phyloP scores from a whole-genome alignment of 1,139 yeast species.

The Keqinozyma sinolaborantium region DNA sequence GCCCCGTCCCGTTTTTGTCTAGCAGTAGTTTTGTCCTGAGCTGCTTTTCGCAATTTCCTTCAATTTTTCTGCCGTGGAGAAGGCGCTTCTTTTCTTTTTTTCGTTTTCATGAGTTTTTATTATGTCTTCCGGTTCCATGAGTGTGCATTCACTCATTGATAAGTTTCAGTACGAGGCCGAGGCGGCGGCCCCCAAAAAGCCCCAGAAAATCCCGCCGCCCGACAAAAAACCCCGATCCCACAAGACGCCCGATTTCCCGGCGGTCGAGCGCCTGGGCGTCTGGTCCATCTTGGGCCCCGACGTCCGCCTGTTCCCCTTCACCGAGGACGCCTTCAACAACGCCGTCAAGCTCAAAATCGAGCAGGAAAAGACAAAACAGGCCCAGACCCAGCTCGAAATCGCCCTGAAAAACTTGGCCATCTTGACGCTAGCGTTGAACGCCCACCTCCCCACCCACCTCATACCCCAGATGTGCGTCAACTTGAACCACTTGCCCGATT shows the following conservation, averaged over 20 bases:
- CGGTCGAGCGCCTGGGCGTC: slow-evolving; percentile 13
- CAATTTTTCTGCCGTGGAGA: too few species aligned
- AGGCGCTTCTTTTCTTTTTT: too few species aligned
- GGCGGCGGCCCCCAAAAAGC: too few species aligned
- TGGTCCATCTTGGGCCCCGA: slow-evolving; percentile 51
- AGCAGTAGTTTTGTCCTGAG: too few species aligned
- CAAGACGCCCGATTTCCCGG: neutral
- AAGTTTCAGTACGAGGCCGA: slow-evolving; percentile 10
- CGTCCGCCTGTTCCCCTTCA: slow-evolving; percentile 51
- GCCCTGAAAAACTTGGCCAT: slow-evolving; percentile 59
- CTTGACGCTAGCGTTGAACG: slow-evolving; percentile 56
- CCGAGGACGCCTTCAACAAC: slow-evolving; percentile 61
- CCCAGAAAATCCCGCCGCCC: too few species aligned
- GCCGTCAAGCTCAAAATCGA: slow-evolving; percentile 65
- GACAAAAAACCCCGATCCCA: too few species aligned
- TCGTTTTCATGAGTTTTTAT: too few species aligned
- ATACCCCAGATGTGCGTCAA: slow-evolving; percentile 63
- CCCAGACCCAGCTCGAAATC: slow-evolving; percentile 64
- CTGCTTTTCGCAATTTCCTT: too few species aligned
- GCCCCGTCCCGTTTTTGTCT: too few species aligned
- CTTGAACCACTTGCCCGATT: slow-evolving; percentile 3
- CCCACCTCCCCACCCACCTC: slow-evolving; percentile 63
- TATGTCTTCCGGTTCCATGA: slow-evolving; percentile 19
- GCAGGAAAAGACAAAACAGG: slow-evolving; percentile 84
- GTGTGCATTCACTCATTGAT: slow-evolving; percentile 25